Evolutionary conservation across 192 early-diverging fungal genomes (phyloP), one percentile per base, ranked within the genome.

Genomic region (Coemansia sp.): DNA sequence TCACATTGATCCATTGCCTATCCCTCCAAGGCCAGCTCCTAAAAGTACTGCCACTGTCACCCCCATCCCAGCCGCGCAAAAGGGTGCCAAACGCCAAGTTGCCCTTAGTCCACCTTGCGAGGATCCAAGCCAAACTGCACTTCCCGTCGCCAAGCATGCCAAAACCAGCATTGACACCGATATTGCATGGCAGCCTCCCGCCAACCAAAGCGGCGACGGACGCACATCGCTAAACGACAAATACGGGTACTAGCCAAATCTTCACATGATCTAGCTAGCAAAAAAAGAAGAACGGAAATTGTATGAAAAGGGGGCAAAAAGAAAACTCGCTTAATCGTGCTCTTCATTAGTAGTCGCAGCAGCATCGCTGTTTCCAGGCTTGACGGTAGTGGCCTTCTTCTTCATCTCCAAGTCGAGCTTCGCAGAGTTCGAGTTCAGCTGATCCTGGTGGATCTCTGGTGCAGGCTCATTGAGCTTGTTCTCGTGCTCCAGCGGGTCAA

Each of bases 391-490:
- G 0, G 69, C 66, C 31, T 69, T 63, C 77, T 74, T 79, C 60
- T 63, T 65, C 68, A 71, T 74, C 14, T 63, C 68, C 48, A 48
- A 28, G 55, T 71, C 60, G 14, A 73, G 67, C 37, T 61, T 70
- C 2, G 66, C 62, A n/a, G 72, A 66, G 20, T 80, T 66, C 3
- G 72, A 71, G 62, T 69, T 69, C 35, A 80, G 65, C 65, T 74
- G 70, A 58, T 80, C 79, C 38, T 82, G 73, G 63, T 82, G 74
- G 55, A 82, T 73, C 62, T 67, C 69, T 11, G 79, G 79, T 0
- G 74, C 79, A 16, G 79, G 74, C 64, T 76, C 74, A 20, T 82
- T 82, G 63, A 82, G 79, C 65, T 82, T 76, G 61, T 82, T 76
- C 42, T 82, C 79, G 16, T 82, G 70, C 74, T 82, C 74, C 53